These are phyloP conservation scores for Sclerotinia sclerotiorum DNA, from an alignment of 2,329 filamentous ascomycete species.

Conservation along the genomic window DNA sequence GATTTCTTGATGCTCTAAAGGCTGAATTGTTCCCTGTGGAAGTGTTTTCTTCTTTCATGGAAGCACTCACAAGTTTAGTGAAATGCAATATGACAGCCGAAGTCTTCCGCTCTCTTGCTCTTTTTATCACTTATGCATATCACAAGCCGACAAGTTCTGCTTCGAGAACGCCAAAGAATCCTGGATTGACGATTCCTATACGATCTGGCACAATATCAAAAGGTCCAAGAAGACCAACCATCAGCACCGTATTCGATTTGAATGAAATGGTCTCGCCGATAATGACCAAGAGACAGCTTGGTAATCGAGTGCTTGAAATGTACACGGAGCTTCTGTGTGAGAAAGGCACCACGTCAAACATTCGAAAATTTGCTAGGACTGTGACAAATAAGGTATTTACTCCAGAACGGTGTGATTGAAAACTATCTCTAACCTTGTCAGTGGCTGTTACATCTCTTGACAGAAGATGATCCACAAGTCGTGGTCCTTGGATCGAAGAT, in stretches of 20 bases:
- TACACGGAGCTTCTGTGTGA: conserved; percentile 78
- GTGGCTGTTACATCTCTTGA: conserved; percentile 90
- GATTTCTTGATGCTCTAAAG: conserved; percentile 86
- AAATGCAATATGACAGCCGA: conserved; percentile 80
- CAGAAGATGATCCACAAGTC: conserved; percentile 80
- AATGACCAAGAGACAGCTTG: conserved; percentile 68
- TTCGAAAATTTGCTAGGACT: conserved; percentile 86
- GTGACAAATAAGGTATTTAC: conserved; percentile 84
- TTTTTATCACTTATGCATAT: conserved; percentile 91
- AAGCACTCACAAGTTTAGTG: conserved; percentile 76
- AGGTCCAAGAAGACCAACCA: conserved; percentile 37
- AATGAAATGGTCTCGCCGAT: conserved; percentile 42
- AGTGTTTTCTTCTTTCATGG: conserved; percentile 73
- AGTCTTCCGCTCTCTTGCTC: conserved; percentile 78
- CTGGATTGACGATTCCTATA: conserved; percentile 46
- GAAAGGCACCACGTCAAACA: conserved; percentile 63
- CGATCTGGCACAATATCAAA: conserved; percentile 40
- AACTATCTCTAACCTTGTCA: conserved; percentile 46
- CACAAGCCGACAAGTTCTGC: conserved; percentile 57
- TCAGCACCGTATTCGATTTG: conserved; percentile 35
- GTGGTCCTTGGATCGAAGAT: conserved; percentile 81
- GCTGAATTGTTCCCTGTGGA: conserved; percentile 73
- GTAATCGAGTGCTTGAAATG: conserved; percentile 71
- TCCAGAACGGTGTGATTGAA: conserved; percentile 1
- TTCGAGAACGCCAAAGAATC: conserved; percentile 53